Base-by-base conservation (phyloP, 2,329 filamentous ascomycete genomes). In the Xylaria sp. region DNA sequence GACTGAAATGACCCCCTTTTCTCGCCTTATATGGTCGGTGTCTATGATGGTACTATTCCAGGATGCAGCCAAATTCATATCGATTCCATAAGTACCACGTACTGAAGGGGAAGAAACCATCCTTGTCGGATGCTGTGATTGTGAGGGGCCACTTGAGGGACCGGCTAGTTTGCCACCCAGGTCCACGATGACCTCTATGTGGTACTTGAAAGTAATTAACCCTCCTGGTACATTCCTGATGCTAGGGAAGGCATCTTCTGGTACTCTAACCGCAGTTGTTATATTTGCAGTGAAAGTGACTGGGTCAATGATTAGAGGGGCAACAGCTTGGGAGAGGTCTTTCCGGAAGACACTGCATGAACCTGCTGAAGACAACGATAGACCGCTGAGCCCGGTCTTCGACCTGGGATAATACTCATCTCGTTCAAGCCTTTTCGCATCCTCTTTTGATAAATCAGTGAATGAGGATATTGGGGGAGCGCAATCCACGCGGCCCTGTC, bases 161-260 rank as follows among this genome's bases (percentile, higher is more conserved):
- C 88, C 78, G 67, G 86, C 85, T 43, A 97, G 79, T 74, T 92
- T 95, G 38, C 94, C 94, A 49, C 95, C 94, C 0, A 98, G 83
- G 73, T 99, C 95, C 21, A 97, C 87, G 28, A 98, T 89, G 2
- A 97, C 92, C 76, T 99, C 95, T 19, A 97, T 85, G 69, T 94
- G 92, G 73, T 99, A 98, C 69, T 90, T 92, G 80, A 99, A 98
- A 70, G 89, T 93, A 67, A 99, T 95, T 89, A 98, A 95, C 35
- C 92, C 89, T 3, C 94, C 93, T 0, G 95, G 95, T 0, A 97
- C 92, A 57, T 89, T 89, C 28, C 88, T 88, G 65, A 98, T 98
- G 2, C 94, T 97, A 0, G 95, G 94, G 70, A 98, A 98, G 0
- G 89, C 88, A 72, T 97, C 92, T 66, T 96, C 92, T 0, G 95